Percentiles rank a stretch among this genome's conserved stretches.
Evolutionary conservation across 768 basidiomycete species (phyloP).

Genomic region (Auriculariales sp.): DNA sequence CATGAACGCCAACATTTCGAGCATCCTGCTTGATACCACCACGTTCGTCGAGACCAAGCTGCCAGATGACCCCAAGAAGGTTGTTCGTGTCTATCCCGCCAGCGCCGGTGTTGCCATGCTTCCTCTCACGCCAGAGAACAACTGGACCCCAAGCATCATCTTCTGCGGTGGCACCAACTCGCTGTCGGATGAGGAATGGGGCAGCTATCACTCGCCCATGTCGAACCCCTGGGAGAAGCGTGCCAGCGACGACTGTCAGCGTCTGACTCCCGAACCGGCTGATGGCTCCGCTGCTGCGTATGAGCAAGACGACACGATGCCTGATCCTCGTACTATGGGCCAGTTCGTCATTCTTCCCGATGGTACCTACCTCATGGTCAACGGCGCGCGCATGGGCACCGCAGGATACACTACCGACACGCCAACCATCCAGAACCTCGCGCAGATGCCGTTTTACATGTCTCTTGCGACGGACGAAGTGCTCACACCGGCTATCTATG

Average conservation of each 20-base stretch:
- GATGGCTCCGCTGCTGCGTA: constrained; percentile 50
- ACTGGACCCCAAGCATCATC: constrained; percentile 70
- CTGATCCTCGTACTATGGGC: constrained; percentile 77
- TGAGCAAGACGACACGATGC: constrained; percentile 60
- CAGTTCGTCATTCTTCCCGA: constrained; percentile 78
- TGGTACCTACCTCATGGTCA: constrained; percentile 63
- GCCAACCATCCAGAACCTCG: constrained; percentile 17
- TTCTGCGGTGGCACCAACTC: constrained; percentile 84
- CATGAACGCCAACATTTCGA: constrained; percentile 45
- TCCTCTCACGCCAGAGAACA: constrained; percentile 82
- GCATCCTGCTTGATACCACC: constrained; percentile 33
- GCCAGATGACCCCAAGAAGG: constrained; percentile 56
- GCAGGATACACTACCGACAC: constrained; percentile 54
- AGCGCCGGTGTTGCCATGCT: constrained; percentile 84
- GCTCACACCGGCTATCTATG: constrained; percentile 68
- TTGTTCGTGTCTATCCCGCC: constrained; percentile 78
- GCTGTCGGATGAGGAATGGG: constrained; percentile 59
- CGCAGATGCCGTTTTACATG: constrained; percentile 52
- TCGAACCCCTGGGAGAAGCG: constrained; percentile 63
- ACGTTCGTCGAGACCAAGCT: constrained; percentile 45
- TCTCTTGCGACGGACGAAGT: constrained; percentile 72
- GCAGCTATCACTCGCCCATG: constrained; percentile 59
- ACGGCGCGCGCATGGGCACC: constrained; percentile 75
- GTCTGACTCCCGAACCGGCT: constrained; percentile 73
- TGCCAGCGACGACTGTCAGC: constrained; percentile 58